Evolutionary conservation across 768 basidiomycete species (phyloP).

Genomic region (Crucibulum laeve): DNA sequence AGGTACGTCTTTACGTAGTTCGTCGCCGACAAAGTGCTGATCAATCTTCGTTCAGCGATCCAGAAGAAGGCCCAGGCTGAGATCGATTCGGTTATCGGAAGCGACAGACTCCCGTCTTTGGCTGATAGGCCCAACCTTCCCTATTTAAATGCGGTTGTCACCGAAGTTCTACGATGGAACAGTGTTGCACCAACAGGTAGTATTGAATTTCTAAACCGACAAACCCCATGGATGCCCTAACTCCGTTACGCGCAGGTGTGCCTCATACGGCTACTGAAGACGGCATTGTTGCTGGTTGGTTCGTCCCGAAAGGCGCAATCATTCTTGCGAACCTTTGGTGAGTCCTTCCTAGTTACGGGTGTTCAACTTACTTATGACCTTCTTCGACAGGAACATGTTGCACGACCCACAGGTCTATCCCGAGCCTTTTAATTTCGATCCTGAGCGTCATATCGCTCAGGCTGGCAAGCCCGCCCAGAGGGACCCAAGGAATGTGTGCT

Average conservation of each 20-base stretch:
- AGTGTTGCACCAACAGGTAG: constrained; percentile 40
- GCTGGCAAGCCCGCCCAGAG: constrained; percentile 24
- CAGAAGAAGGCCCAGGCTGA: constrained; percentile 50
- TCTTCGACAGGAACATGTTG: constrained; percentile 42
- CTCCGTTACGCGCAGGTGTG: constrained; percentile 22
- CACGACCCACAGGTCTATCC: constrained; percentile 47
- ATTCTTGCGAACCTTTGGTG: constrained; percentile 47
- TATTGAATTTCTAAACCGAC: background rate
- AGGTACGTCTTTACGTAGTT: constrained; percentile 11
- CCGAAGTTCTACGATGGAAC: constrained; percentile 47
- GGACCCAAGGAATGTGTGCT: constrained; percentile 37
- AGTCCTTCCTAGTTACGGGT: constrained; percentile 1
- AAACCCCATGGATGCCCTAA: background rate
- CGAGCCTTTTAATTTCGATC: constrained; percentile 43
- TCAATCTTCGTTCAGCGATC: constrained; percentile 29
- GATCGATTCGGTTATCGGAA: constrained; percentile 37
- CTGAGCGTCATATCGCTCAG: constrained; percentile 35
- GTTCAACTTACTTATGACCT: background rate
- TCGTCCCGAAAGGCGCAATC: constrained; percentile 45
- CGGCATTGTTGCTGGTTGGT: constrained; percentile 35
- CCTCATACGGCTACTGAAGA: constrained; percentile 44
- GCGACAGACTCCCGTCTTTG: constrained; percentile 30
- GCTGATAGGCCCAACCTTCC: constrained; percentile 42
- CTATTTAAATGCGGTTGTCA: constrained; percentile 41
- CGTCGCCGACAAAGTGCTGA: background rate